Evolutionary conservation across 192 early-diverging fungal species (phyloP).

Genomic region (Borealophlyctis nickersoniae): DNA sequence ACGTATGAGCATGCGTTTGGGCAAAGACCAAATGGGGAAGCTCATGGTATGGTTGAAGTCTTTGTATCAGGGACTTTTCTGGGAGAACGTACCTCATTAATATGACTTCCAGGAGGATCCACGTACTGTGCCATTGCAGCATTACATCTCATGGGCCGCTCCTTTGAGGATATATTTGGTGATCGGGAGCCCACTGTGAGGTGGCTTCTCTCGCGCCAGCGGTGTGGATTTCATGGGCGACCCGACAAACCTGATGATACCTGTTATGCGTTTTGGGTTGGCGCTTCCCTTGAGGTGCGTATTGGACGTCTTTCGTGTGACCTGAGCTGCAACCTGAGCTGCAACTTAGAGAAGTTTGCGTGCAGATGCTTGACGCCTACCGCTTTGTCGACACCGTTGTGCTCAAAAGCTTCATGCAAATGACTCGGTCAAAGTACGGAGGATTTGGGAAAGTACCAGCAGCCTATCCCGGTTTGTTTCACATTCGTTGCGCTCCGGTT

Average conservation of each 20-base stretch:
- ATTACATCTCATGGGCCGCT: slow-evolving; percentile 67
- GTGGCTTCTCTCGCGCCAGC: slow-evolving; percentile 82
- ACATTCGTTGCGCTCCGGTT: not conserved
- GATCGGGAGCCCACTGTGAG: slow-evolving; percentile 45
- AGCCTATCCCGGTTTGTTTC: slow-evolving; percentile 52
- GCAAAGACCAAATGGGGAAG: slow-evolving; percentile 72
- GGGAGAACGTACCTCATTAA: not conserved
- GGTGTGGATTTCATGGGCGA: slow-evolving; percentile 86
- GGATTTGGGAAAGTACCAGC: slow-evolving; percentile 66
- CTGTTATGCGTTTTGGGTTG: slow-evolving; percentile 99
- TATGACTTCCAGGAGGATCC: slow-evolving; percentile 58
- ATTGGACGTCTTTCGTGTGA: not conserved
- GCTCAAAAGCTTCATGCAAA: slow-evolving; percentile 57
- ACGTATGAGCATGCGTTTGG: slow-evolving; percentile 77
- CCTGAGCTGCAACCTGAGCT: not conserved
- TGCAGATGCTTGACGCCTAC: slow-evolving; percentile 57
- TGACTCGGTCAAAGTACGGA: slow-evolving; percentile 53
- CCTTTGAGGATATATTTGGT: slow-evolving; percentile 29
- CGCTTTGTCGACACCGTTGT: slow-evolving; percentile 55
- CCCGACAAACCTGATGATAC: slow-evolving; percentile 83
- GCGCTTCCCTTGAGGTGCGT: slow-evolving; percentile 67
- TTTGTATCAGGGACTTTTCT: not conserved
- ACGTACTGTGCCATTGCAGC: slow-evolving; percentile 88
- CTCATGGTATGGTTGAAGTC: slow-evolving; percentile 61
- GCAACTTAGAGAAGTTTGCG: slow-evolving; percentile 14